Conservation (phyloP, 2,329 filamentous ascomycete genomes). For the Aspergillus fumigatiaffinis region DNA sequence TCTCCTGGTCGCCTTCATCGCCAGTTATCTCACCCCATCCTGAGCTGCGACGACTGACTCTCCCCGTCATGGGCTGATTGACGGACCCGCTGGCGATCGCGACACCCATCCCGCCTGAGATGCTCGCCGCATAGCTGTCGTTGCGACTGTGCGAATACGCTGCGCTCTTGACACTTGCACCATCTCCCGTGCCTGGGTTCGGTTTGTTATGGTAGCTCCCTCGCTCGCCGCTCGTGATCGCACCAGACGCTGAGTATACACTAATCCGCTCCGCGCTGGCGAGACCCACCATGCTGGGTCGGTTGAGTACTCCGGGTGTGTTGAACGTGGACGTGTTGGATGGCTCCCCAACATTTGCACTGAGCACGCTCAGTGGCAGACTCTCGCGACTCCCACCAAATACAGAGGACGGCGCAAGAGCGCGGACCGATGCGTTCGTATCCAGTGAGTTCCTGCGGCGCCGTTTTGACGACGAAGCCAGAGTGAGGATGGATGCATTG, state of each 20-base stretch:
- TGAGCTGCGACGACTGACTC: conserved; percentile 42
- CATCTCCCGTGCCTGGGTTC: conserved; percentile 53
- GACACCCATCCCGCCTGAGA: conserved; percentile 55
- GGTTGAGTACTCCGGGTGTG: conserved; percentile 37
- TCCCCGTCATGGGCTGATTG: conserved; percentile 26
- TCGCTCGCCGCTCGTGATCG: conserved; percentile 65
- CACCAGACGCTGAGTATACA: conserved; percentile 72
- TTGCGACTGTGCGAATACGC: conserved; percentile 71
- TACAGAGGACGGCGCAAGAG: conserved; percentile 59
- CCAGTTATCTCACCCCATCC: conserved; percentile 44
- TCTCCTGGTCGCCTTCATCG: conserved; percentile 33
- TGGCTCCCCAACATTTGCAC: conserved; percentile 47
- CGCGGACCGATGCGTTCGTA: conserved; percentile 63
- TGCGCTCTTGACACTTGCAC: conserved; percentile 73
- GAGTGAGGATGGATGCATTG: conserved; percentile 62
- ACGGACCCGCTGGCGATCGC: conserved; percentile 48
- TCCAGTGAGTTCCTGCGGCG: conserved; percentile 62
- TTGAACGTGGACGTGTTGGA: conserved; percentile 41
- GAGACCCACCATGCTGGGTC: conserved; percentile 52
- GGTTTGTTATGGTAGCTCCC: conserved; percentile 72
- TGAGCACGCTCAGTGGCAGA: conserved; percentile 59
- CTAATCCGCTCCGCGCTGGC: conserved; percentile 58
- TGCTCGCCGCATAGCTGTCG: conserved; percentile 77
- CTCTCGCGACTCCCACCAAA: conserved; percentile 63
- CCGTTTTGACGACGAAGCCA: conserved; percentile 62